Evolutionary conservation across 192 early-diverging fungal species (phyloP), one percentile per base, ranked within the genome.

Genomic region (Allomyces macrogynus): DNA sequence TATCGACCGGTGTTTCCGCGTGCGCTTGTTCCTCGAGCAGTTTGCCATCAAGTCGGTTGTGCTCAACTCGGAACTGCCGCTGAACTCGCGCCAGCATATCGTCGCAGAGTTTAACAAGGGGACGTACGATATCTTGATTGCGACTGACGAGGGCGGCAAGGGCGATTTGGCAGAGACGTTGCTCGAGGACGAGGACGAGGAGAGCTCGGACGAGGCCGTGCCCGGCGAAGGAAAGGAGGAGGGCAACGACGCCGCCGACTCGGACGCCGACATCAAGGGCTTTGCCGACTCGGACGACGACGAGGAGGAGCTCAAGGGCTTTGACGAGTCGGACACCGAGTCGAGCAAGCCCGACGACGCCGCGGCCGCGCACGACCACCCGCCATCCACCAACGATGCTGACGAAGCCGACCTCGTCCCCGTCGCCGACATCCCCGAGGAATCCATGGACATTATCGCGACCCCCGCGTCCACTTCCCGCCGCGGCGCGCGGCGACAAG

Each of bases 101-200:
- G 90, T 99, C 16, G 88, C 96, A 62, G 95, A 96, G 71, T 96
- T 96, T 71, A 96, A 96, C 73, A 84, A 89, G 66, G 95, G 95
- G 11, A 80, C 92, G 1, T 99, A 97, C 73, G 89, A 93, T 67
- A 90, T 89, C 72, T 80, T 96, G 62, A 89, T 99, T 76, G 93
- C 95, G 12, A 99, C 93, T 0, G 95, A 99, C 68, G 91, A 92
- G 69, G 80, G 78, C n/a, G 67, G 65, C 1, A 24, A 60, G 11
- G 24, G 43, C 18, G 24, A 23, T 61, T n/a, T 40, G 20, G 83
- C 25, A 80, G 89, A 72, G 72, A 73, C 25, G 82, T 86, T 26
- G 74, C 71, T 57, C 8, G 82, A 85, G 22, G 79, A 82, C 60
- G 83, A 81, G 61, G 64, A 74, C 8, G 71, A 81, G 27, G 73